phyloP scores from a whole-genome alignment of 305 asterid species.

The Fraxinus xanthoxyloides region DNA sequence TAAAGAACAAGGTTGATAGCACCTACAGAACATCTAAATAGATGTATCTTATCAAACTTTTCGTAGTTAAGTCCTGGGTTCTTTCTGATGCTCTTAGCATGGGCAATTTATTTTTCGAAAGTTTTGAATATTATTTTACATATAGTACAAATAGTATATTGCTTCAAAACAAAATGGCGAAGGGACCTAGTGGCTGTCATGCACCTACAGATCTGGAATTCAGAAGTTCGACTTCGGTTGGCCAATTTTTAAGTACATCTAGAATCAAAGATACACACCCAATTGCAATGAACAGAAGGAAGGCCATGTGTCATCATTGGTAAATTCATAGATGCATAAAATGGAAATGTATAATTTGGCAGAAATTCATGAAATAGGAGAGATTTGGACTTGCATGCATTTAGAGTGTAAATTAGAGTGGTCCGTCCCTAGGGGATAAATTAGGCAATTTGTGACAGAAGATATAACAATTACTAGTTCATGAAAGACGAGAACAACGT shows the following conservation, averaged over 20 bases:
- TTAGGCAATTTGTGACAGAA: not conserved
- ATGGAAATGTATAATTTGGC: not conserved
- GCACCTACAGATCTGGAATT: slow-evolving; percentile 10
- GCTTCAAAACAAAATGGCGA: not conserved
- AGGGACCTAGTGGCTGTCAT: not conserved
- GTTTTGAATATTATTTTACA: not conserved
- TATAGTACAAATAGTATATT: not conserved
- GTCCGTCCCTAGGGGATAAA: not conserved
- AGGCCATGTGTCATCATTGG: not conserved
- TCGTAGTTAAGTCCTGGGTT: not conserved
- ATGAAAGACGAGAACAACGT: not conserved
- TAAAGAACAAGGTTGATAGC: slow-evolving; percentile 12
- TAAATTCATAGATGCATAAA: not conserved
- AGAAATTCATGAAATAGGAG: not conserved
- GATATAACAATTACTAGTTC: not conserved
- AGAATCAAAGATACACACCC: not conserved
- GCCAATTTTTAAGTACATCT: not conserved
- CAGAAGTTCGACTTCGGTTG: not conserved
- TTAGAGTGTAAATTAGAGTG: not conserved
- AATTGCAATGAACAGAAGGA: not conserved
- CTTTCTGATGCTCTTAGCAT: slow-evolving; percentile 3
- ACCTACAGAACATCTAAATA: not conserved
- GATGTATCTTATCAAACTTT: not conserved
- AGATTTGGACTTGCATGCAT: not conserved
- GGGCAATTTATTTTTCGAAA: not conserved